Percentiles rank a stretch among this genome's conserved stretches.
These are phyloP conservation scores for Yamadazyma phyllophila DNA, from an alignment of 805 yeast genomes.

Conservation along the genomic window DNA sequence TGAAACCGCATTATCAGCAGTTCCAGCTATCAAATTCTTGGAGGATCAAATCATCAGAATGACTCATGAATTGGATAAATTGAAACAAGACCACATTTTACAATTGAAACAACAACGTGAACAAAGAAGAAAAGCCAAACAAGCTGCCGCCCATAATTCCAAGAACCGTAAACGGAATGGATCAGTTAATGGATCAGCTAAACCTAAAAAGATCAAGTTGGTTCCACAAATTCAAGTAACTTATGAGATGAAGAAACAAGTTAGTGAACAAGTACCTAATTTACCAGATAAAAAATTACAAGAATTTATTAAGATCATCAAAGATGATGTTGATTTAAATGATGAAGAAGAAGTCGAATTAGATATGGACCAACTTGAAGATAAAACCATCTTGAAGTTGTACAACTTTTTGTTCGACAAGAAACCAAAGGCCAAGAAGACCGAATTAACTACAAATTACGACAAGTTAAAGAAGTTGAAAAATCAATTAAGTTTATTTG, in stretches of 20 bases:
- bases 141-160: conserved; percentile 25
- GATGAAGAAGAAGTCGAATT: conserved; percentile 92
- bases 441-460: conserved; percentile 31
- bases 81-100: conserved; percentile 75
- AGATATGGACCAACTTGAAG: conserved; percentile 91
- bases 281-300: conserved; percentile 77
- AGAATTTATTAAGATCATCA: conserved; percentile 80
- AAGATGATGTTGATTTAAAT: conserved; percentile 53
- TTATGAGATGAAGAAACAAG: conserved; percentile 94
- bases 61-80: conserved; percentile 78
- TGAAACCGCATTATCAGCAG: conserved; percentile 55
- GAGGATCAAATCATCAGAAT: conserved; percentile 84
- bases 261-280: conserved; percentile 79
- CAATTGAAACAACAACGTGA: conserved; percentile 63
- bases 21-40: conserved; percentile 86
- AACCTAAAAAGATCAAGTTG: conserved; percentile 19
- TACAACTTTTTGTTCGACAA: conserved; percentile 70
- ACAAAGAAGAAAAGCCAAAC: conserved; percentile 45
- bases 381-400: conserved; percentile 74
- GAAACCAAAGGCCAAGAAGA: conserved; percentile 36
- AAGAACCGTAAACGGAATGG: conserved; percentile 25
- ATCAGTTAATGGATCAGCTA: conserved; percentile 9
- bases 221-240: conserved; percentile 52
- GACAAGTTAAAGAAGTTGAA: conserved; percentile 66
- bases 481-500: conserved; percentile 47